Evolutionary conservation across 495 filamentous ascomycete genomes (phyloP).

Genomic region (Annulohypoxylon nitens): DNA sequence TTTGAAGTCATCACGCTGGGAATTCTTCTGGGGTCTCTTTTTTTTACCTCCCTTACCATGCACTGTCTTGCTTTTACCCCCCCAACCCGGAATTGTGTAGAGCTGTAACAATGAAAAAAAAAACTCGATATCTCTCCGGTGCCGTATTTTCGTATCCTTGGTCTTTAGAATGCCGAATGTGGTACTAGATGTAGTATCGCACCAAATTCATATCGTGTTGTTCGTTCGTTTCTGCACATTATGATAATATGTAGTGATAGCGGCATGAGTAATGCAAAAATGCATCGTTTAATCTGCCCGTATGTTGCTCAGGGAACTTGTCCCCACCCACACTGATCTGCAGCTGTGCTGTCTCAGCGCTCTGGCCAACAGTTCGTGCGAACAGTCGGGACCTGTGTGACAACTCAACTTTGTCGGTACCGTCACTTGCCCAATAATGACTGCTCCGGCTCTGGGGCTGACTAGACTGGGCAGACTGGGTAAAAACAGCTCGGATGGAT

Average conservation of each 20-base stretch:
- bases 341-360: constrained; percentile 51
- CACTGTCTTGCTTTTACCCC: constrained; percentile 34
- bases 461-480: not conserved
- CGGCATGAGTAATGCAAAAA: constrained; percentile 17
- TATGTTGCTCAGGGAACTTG: constrained; percentile 9
- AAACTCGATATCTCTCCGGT: constrained; percentile 13
- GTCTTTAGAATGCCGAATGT: not conserved
- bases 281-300: constrained; percentile 18
- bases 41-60: constrained; percentile 38
- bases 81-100: constrained; percentile 24
- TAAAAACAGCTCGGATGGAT: constrained; percentile 7
- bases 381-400: constrained; percentile 52
- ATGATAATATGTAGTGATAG: constrained; percentile 16
- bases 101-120: constrained; percentile 42
- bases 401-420: constrained; percentile 44
- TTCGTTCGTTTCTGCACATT: constrained; percentile 22
- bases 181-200: not conserved
- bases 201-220: constrained; percentile 1
- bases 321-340: constrained; percentile 22
- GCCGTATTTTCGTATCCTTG: not conserved
- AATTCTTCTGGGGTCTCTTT: constrained; percentile 20
- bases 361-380: constrained; percentile 60
- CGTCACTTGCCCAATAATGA: constrained; percentile 24
- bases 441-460: constrained; percentile 17
- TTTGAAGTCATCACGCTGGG: constrained; percentile 44